Evolutionary conservation across 2,329 filamentous ascomycete species (phyloP), one percentile per base, ranked within the genome.

Genomic region (Colletotrichum sojae): DNA sequence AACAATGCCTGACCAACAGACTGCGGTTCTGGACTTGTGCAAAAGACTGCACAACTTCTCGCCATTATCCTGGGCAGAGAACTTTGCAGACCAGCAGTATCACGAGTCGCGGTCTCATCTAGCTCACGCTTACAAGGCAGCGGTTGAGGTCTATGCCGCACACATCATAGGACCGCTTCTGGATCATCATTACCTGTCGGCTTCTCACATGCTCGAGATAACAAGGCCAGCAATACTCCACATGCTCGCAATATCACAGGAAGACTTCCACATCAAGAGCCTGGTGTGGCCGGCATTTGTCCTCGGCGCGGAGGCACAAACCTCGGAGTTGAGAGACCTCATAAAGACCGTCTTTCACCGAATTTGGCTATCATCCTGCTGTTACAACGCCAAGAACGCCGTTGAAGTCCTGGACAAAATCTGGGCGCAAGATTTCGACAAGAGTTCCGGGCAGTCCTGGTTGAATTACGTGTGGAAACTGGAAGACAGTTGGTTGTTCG

Each of bases 191-290:
- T 48, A 58, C 27, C 15, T 63, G 18, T 58, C 60, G 18, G 18
- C n/a, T 6, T 16, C 16, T 10, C 15, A 57, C 13, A 15, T 57
- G 1, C 16, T 45, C 12, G 53, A 20, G 39, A 49, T 13, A 20
- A 6, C 27, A 15, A 25, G 16, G 31, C 63, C 60, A 5, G 65
- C 60, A 10, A 68, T 68, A 54, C 15, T 64, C 16, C 65, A 58
- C 2, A 49, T 68, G 52, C 25, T 58, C 13, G 49, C 52, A 13
- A 53, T 68, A 9, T 12, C 60, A 10, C 51, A 46, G 2, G n/a
- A 57, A 27, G 65, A 68, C 25, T 58, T 68, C 25, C 65, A 68
- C 39, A 62, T 68, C 9, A 68, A 68, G 27, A 68, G 65, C n/a
- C 43, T 68, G 18, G 59, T 68, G 25, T 68, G 65, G 65, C 65